These are phyloP conservation scores for Apiosordaria backusii DNA, from an alignment of 495 filamentous ascomycete genomes.

Conservation along the genomic window DNA sequence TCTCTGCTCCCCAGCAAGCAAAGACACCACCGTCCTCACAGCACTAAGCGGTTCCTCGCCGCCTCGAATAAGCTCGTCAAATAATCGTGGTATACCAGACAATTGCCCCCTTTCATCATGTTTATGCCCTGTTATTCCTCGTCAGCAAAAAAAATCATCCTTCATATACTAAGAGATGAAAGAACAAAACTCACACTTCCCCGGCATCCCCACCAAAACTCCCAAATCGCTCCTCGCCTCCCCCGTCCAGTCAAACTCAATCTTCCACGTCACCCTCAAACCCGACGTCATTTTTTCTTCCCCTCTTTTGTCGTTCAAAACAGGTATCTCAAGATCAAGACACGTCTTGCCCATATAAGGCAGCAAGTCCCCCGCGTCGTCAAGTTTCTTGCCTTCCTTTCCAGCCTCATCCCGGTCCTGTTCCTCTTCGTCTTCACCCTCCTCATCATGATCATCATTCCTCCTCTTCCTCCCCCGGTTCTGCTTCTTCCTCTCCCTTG, in stretches of 20 bases:
- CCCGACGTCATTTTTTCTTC: conserved; percentile 24
- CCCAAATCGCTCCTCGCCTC: conserved; percentile 53
- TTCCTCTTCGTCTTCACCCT: conserved; percentile 15
- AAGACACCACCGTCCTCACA: conserved; percentile 49
- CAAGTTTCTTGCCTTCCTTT: conserved; percentile 7
- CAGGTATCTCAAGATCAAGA: conserved; percentile 40
- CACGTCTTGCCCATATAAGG: conserved; percentile 43
- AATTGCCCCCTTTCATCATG: conserved; percentile 47
- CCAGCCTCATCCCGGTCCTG: conserved; percentile 17
- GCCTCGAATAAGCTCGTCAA: conserved; percentile 49
- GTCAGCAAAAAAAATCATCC: conserved; percentile 32
- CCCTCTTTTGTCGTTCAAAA: conserved; percentile 10
- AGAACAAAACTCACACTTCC: conserved; percentile 47
- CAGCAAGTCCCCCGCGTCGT: conserved; percentile 26
- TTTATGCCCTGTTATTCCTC: conserved; percentile 43
- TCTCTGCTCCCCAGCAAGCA: conserved; percentile 42
- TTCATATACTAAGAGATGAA: not conserved
- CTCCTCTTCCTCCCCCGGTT: conserved; percentile 22
- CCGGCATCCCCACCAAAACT: conserved; percentile 45
- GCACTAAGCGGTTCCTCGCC: conserved; percentile 50
- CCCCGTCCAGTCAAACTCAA: conserved; percentile 61
- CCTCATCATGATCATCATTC: conserved; percentile 17
- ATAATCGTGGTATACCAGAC: conserved; percentile 48
- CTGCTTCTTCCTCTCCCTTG: conserved; percentile 20
- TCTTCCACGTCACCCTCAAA: conserved; percentile 52